Percentiles rank a stretch among this genome's conserved stretches.
Conservation (phyloP, 148 eudicot genomes). For the Selenicereus undatus region DNA sequence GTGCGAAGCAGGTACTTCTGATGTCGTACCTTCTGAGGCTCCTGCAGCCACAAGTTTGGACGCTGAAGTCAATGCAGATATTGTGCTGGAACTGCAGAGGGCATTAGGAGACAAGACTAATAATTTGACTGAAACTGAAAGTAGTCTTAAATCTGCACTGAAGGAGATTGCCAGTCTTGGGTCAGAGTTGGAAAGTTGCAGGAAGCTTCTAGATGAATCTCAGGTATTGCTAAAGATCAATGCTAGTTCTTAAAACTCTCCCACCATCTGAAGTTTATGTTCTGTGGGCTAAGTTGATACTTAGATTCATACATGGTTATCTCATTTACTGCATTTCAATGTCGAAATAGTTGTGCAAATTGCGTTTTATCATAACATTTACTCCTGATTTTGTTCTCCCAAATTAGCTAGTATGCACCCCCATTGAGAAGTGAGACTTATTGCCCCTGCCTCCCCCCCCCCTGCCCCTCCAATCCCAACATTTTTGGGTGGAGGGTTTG, state of each 20-base stretch:
- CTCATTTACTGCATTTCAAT: no score
- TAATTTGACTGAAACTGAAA: slow-evolving; percentile 53
- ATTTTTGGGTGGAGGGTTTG: background rate
- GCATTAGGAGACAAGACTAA: slow-evolving; percentile 59
- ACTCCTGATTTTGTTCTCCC: background rate
- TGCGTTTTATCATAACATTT: background rate
- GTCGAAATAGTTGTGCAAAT: background rate
- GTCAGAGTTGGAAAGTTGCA: slow-evolving; percentile 66
- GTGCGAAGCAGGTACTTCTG: slow-evolving; percentile 33
- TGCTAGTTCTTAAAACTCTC: background rate
- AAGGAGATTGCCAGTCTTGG: slow-evolving; percentile 66
- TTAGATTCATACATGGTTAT: background rate
- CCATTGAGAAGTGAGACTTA: background rate
- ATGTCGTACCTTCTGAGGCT: slow-evolving; percentile 33
- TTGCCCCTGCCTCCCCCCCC: background rate
- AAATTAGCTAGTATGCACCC: background rate
- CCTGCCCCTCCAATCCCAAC: no score
- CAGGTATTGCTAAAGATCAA: slow-evolving; percentile 52
- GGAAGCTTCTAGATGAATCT: slow-evolving; percentile 85
- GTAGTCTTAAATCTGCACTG: slow-evolving; percentile 41
- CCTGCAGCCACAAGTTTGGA: slow-evolving; percentile 29
- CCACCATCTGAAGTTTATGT: background rate
- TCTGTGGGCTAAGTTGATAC: background rate
- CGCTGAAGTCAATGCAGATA: slow-evolving; percentile 35
- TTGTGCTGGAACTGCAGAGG: slow-evolving; percentile 55